phyloP scores from a whole-genome alignment of 129 eudicot genomes.

The Flaveria brownii region DNA sequence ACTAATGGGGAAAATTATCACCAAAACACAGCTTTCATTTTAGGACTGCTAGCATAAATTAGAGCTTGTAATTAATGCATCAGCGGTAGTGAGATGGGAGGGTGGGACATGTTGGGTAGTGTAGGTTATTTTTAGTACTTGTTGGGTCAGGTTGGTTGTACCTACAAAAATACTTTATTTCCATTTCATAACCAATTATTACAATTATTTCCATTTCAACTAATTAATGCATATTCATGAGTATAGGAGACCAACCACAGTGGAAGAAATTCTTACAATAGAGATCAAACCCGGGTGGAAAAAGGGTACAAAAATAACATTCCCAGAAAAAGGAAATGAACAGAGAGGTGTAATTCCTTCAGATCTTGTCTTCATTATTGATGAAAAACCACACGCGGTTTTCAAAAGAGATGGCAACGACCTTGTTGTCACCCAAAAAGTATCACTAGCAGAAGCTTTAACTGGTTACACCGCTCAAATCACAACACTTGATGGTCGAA shows the following conservation, averaged over 20 bases:
- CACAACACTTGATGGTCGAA: constrained; percentile 65
- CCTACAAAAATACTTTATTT: not conserved
- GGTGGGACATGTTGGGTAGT: not conserved
- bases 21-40: not conserved
- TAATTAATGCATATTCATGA: not conserved
- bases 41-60: not conserved
- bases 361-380: constrained; percentile 63
- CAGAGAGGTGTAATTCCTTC: constrained; percentile 62
- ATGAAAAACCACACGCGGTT: constrained; percentile 65
- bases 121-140: not conserved
- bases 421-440: constrained; percentile 52
- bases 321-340: constrained; percentile 72
- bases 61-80: constrained; percentile 1
- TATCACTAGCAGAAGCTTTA: constrained; percentile 62
- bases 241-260: constrained; percentile 61
- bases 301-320: constrained; percentile 73
- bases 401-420: constrained; percentile 73
- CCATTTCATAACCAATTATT: not conserved
- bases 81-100: not conserved
- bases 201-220: not conserved
- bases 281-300: constrained; percentile 81
- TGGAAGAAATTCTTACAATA: constrained; percentile 69
- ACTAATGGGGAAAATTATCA: too few relatives aligned
- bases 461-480: constrained; percentile 64
- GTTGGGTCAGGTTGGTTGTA: not conserved